Base-by-base conservation (phyloP, 139 green algal species). In the Tetraselmis striata region DNA sequence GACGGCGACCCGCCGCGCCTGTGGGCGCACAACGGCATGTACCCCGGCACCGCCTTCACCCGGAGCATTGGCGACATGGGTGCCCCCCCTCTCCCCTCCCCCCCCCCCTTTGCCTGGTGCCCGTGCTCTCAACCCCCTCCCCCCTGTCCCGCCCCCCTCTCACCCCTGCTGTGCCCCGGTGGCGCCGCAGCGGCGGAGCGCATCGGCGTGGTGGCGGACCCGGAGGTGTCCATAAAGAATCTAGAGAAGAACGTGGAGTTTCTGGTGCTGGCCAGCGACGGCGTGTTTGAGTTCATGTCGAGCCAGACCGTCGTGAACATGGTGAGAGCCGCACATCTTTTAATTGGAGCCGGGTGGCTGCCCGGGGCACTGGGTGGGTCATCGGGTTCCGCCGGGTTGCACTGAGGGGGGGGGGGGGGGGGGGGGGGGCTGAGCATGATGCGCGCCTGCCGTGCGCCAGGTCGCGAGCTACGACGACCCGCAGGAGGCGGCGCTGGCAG, bases 21-120 rank as follows among this genome's bases (percentile, higher is more conserved):
- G 31, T 99, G 96, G 95, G 87, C 92, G 0, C 89, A 89, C 0
- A 90, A 92, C 83, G 93, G 91, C 28, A 93, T 93, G 32, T 98
- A 94, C 83, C 96, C 96, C 1, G 96, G 96, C 29, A 98, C 95
- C 0, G 96, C 96, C 18, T 99, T 98, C 91, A 98, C 96, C 0
- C 90, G 96, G 31, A 94, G 86, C 88, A 94, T 99, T 67, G 96
- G 96, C 0, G 96, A 99, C 84, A 88, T 81, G 30, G 87, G 92
- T 94, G 82, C 27, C 87, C 32, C 25, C 77, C 27, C n/a, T n/a
- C n/a, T n/a, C n/a, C n/a, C n/a, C n/a, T n/a, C n/a, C n/a, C n/a
- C n/a, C n/a, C n/a, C n/a, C n/a, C n/a, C n/a, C n/a, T n/a, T n/a
- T n/a, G n/a, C n/a, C n/a, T n/a, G n/a, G n/a, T n/a, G n/a, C n/a